These are phyloP conservation scores for Colletotrichum graminicola DNA, from an alignment of 2,329 filamentous ascomycete species.

Conservation along the genomic window DNA sequence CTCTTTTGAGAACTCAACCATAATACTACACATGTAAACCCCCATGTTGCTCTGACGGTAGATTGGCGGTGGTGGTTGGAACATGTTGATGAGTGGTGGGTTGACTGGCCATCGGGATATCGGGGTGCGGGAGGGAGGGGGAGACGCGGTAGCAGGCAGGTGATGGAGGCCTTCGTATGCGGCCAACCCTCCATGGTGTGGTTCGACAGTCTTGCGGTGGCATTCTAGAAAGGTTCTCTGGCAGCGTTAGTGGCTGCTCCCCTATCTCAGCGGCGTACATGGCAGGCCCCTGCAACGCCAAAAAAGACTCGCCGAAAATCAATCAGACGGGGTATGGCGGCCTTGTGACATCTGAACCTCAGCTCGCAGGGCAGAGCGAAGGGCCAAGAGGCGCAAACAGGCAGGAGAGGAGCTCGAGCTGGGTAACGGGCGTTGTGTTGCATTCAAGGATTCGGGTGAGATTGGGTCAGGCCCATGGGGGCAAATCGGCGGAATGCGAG, in stretches of 20 bases:
- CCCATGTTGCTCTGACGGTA: background rate
- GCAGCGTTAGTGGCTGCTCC: conserved; percentile 13
- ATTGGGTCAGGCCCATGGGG: conserved; percentile 13
- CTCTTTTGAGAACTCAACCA: background rate
- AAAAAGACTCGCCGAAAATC: conserved; percentile 7
- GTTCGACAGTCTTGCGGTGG: conserved; percentile 21
- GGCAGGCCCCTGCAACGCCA: background rate
- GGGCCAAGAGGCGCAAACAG: conserved; percentile 10
- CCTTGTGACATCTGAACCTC: background rate
- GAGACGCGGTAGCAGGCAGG: background rate
- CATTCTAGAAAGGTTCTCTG: conserved; percentile 40
- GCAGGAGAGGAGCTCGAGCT: conserved; percentile 12
- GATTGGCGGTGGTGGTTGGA: background rate
- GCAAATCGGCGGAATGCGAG: background rate
- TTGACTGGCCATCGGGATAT: conserved; percentile 15
- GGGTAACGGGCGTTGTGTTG: background rate
- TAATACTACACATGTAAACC: background rate
- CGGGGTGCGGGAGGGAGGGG: background rate
- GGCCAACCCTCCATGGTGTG: conserved; percentile 3
- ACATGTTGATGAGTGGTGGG: conserved; percentile 11
- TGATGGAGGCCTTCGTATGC: background rate
- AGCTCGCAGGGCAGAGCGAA: background rate
- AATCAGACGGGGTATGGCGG: conserved; percentile 1
- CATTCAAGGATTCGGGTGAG: conserved; percentile 13
- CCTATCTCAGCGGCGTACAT: conserved; percentile 7